Evolutionary conservation across 345 rosid species (phyloP).

Genomic region (Melaleuca alternifolia): DNA sequence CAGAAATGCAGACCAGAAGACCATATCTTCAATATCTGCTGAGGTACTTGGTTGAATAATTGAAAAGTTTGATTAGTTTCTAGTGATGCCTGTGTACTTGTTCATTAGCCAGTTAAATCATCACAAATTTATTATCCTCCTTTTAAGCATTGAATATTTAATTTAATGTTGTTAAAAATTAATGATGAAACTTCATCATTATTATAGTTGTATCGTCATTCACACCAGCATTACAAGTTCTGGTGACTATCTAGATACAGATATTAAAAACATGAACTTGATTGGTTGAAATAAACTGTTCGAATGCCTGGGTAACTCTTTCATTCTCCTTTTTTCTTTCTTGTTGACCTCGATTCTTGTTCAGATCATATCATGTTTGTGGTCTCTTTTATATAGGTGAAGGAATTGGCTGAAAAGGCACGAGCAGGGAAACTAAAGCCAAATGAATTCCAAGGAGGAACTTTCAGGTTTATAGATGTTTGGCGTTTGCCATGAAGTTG

Average conservation of each 20-base stretch:
- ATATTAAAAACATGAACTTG: not conserved
- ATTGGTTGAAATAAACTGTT: not conserved
- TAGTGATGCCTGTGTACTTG: not conserved
- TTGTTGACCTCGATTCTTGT: not conserved
- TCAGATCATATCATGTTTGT: not conserved
- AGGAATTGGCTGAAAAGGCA: conserved; percentile 92
- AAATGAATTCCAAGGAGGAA: conserved; percentile 92
- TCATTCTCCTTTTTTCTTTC: not conserved
- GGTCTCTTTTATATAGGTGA: conserved; percentile 35
- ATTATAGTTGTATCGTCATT: not conserved
- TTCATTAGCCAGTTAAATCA: not conserved
- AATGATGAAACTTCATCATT: not conserved
- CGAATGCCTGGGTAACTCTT: not conserved
- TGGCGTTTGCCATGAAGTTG: not conserved
- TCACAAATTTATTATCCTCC: not conserved
- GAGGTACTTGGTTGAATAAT: conserved; percentile 39
- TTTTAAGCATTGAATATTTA: not conserved
- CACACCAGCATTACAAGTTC: not conserved
- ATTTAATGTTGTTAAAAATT: not conserved
- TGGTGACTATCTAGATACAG: not conserved
- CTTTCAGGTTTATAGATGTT: conserved; percentile 56
- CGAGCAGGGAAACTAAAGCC: conserved; percentile 88
- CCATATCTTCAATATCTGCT: conserved; percentile 67
- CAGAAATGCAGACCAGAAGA: conserved; percentile 88
- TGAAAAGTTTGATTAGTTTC: not conserved